Evolutionary conservation across 805 yeast species (phyloP).

Genomic region (Lachancea thermotolerans): DNA sequence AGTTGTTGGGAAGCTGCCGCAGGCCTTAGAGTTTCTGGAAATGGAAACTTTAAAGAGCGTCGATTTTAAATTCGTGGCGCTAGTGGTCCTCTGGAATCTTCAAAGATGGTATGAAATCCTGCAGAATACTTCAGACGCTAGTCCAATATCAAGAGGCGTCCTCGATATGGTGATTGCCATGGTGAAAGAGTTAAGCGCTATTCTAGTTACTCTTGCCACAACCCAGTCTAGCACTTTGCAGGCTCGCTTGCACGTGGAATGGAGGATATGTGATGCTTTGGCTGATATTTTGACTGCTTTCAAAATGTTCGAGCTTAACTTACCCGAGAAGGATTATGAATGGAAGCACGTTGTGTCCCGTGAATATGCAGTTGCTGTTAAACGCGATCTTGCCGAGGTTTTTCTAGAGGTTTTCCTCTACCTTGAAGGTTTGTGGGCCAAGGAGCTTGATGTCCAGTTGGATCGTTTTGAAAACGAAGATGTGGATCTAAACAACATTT

Average conservation of each 20-base stretch:
- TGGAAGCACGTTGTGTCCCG: conserved; percentile 18
- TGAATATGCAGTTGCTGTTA: conserved; percentile 12
- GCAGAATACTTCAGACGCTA: conserved; percentile 6
- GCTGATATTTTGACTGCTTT: conserved; percentile 23
- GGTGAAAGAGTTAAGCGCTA: conserved; percentile 13
- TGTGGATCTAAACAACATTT: conserved; percentile 19
- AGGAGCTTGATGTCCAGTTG: conserved; percentile 14
- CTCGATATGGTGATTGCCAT: conserved; percentile 7
- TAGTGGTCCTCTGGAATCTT: conserved; percentile 25
- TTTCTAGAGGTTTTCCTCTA: conserved; percentile 20
- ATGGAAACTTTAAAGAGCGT: conserved; percentile 12
- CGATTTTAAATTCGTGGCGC: conserved; percentile 22
- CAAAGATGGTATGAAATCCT: conserved; percentile 26
- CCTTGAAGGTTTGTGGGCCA: conserved; percentile 24
- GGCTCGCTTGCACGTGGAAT: conserved; percentile 8
- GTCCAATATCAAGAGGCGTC: conserved; percentile 2
- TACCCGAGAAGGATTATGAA: conserved; percentile 19
- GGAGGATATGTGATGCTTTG: conserved; percentile 17
- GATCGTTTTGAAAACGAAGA: conserved; percentile 25
- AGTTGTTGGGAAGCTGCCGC: conserved; percentile 15
- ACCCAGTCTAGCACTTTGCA: background rate
- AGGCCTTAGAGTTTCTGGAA: conserved; percentile 7
- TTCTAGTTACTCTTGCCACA: conserved; percentile 7
- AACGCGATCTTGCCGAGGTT: conserved; percentile 7
- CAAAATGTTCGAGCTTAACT: conserved; percentile 25